Evolutionary conservation across 805 yeast species (phyloP).

Genomic region (Torulaspora delbrueckii): DNA sequence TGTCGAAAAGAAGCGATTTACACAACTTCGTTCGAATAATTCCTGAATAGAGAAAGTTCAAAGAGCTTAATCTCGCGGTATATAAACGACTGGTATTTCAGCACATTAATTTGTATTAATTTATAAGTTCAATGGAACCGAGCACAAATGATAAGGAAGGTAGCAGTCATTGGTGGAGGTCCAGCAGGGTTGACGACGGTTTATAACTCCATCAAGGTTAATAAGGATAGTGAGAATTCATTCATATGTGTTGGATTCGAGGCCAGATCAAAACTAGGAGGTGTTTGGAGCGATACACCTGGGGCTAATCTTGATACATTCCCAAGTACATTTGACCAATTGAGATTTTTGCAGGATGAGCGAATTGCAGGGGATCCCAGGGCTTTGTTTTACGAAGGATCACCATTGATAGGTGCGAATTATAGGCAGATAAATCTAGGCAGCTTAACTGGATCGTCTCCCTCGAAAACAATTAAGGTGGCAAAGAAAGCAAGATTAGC

Average conservation of each 20-base stretch:
- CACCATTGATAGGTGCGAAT: conserved; percentile 14
- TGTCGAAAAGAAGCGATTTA: not conserved
- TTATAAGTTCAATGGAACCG: not conserved
- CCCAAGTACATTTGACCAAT: conserved; percentile 12
- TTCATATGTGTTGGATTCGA: conserved; percentile 40
- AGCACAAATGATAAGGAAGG: conserved; percentile 15
- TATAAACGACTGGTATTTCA: not conserved
- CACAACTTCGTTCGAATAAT: not conserved
- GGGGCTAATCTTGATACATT: conserved; percentile 11
- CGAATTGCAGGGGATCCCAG: conserved; percentile 9
- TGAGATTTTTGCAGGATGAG: conserved; percentile 7
- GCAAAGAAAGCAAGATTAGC: conserved; percentile 1
- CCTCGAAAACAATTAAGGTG: conserved; percentile 13
- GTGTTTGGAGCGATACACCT: conserved; percentile 38
- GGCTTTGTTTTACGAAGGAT: conserved; percentile 14
- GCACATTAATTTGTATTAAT: not conserved
- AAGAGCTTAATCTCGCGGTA: conserved; percentile 2
- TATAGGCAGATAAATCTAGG: conserved; percentile 9
- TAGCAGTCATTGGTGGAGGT: conserved; percentile 23
- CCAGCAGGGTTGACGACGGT: conserved; percentile 20
- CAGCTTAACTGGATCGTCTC: conserved; percentile 14
- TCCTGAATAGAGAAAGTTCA: not conserved
- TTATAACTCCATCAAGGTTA: conserved; percentile 12
- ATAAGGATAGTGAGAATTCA: conserved; percentile 26
- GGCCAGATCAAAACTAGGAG: conserved; percentile 42